Base-by-base conservation (phyloP, 306 rosid species). In the Vigna nakashimae region DNA sequence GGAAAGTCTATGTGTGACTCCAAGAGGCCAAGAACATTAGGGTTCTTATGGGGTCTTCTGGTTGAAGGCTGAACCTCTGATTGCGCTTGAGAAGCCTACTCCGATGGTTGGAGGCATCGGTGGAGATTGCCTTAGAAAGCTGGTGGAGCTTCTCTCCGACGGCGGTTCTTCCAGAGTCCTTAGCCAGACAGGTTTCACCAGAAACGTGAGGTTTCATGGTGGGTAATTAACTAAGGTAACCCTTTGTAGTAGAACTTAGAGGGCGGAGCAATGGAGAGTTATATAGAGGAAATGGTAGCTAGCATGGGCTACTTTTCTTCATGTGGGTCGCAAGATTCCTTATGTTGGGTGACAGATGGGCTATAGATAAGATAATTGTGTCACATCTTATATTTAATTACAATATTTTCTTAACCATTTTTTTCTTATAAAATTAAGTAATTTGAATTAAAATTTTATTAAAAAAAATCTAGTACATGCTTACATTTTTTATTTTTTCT, bases 1-100 rank as follows among this genome's bases (percentile, higher is more conserved):
- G 42, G 56, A 14, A 72, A 28, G 22, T 34, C 6, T 49, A 77
- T n/a, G 86, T 82, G 76, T 78, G 82, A 73, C n/a, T 72, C 86
- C 79, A 82, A 24, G 79, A 82, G 9, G 79, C 86, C 79, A 82
- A 73, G 71, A 82, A 82, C 76, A 82, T 82, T 68, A 82, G 13
- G 52, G 79, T 82, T 72, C 79, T 72, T 0, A 82, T 77, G 0
- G 86, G 82, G 22, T 77, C 86, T 6, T 82, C 69, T 74, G 46
- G 32, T 3, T n/a, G 72, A 74, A 26, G 75, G 36, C 10, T 51
- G 34, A 75, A 18, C 63, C 56, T 64, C 51, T 69, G 80, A 1
- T 57, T 22, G 46, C 30, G 8, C 14, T 10, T 12, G 42, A 59
- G 65, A 42, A 64, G 28, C 26, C 20, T 14, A 10, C 15, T 20